A percentile compares a stretch with the other conserved stretches of the same genome.
Evolutionary conservation across 164 flowering plant genomes (phyloP).

Genomic region (Euptelea pleiosperma): DNA sequence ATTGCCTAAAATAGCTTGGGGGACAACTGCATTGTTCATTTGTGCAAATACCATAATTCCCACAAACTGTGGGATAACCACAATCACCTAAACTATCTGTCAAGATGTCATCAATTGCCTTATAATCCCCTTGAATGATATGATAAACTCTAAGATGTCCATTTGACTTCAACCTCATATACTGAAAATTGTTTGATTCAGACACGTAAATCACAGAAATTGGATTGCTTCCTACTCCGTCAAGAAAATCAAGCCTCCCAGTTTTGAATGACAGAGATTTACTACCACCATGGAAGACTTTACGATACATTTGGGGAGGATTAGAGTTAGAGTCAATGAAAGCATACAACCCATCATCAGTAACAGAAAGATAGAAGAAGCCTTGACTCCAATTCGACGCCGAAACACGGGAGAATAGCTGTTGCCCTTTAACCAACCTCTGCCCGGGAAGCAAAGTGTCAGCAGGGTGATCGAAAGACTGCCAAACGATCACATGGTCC

Average conservation of each 20-base stretch:
- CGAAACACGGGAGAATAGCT: conserved; percentile 15
- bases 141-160: conserved; percentile 33
- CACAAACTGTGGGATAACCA: conserved; percentile 22
- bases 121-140: conserved; percentile 13
- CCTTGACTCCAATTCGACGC: conserved; percentile 15
- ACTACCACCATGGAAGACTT: no score
- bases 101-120: no score
- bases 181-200: no score
- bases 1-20: conserved; percentile 12
- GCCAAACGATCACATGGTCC: conserved; percentile 17
- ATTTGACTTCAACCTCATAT: conserved; percentile 27
- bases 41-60: conserved; percentile 23
- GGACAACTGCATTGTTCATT: conserved; percentile 27
- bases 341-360: conserved; percentile 11
- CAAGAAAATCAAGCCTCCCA: no score
- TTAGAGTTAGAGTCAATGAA: conserved; percentile 4
- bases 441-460: conserved; percentile 27
- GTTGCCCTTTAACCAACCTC: conserved; percentile 8
- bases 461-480: conserved; percentile 33
- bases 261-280: no score
- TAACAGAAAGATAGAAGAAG: conserved; percentile 1
- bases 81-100: conserved; percentile 14
- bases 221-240: no score
- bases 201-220: no score
- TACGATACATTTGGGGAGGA: conserved; percentile 13